Evolutionary conservation across 1,284 basidiomycete genomes (phyloP), one percentile per base, ranked within the genome.

Genomic region (Abortiporus biennis): DNA sequence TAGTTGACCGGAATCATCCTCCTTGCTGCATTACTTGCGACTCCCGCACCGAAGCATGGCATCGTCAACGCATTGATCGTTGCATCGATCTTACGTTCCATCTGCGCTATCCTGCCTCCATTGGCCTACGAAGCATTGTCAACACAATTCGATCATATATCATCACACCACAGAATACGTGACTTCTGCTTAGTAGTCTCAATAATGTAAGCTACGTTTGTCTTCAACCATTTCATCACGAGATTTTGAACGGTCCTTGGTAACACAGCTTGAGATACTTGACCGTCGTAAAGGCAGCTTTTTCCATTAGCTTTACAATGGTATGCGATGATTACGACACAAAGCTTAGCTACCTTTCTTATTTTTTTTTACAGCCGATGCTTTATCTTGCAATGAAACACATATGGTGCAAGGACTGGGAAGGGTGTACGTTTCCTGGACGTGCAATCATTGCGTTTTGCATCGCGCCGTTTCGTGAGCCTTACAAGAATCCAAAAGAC

Each of bases 271-370:
- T 55, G 5, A 49, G 47, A 9, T 58, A 58, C 38, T 37, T 54
- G 4, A 58, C 54, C 0, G 49, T 57, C 4, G 52, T 50, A 11
- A 58, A 56, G 33, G 48, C 57, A n/a, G 54, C 55, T 1, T 58
- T 54, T 23, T 44, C 53, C 13, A 51, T 57, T 24, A 56, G 53
- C 53, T 58, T 58, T 43, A 57, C 54, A 5, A 22, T 55, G 43
- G 57, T 58, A 15, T 23, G 51, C 40, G n/a, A 4, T 29, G n/a
- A n/a, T n/a, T n/a, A n/a, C n/a, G n/a, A n/a, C n/a, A n/a, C n/a
- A n/a, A n/a, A n/a, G n/a, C n/a, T n/a, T n/a, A n/a, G n/a, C n/a
- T n/a, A n/a, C n/a, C n/a, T n/a, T n/a, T n/a, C n/a, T n/a, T n/a
- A n/a, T n/a, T n/a, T n/a, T n/a, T n/a, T n/a, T n/a, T n/a, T 17